Evolutionary conservation across 2,329 filamentous ascomycete genomes (phyloP).

Genomic region (Exserohilum rostratum): DNA sequence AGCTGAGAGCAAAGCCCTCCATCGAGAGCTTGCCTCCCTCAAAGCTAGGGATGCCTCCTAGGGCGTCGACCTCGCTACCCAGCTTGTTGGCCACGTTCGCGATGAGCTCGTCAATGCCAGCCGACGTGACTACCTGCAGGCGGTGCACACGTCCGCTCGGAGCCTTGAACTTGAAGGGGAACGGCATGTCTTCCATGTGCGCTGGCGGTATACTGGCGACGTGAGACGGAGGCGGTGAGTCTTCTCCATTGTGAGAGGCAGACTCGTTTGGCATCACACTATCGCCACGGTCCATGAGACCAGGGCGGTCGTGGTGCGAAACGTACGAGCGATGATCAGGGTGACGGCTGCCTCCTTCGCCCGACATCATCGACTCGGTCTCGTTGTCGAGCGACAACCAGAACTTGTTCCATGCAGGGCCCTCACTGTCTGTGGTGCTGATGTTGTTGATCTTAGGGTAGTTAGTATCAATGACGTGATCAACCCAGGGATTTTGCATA

Average conservation of each 20-base stretch:
- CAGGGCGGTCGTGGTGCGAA: conserved; percentile 74
- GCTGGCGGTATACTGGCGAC: conserved; percentile 63
- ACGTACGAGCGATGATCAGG: conserved; percentile 76
- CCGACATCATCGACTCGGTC: conserved; percentile 95
- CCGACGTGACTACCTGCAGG: conserved; percentile 79
- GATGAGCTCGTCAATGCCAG: conserved; percentile 82
- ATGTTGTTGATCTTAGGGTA: conserved; percentile 78
- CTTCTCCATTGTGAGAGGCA: conserved; percentile 86
- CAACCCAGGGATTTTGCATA: conserved; percentile 48
- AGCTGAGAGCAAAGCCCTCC: conserved; percentile 88
- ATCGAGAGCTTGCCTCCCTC: conserved; percentile 79
- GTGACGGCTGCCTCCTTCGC: conserved; percentile 77
- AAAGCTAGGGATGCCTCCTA: conserved; percentile 80
- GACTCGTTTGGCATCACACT: conserved; percentile 93
- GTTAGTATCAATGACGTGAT: conserved; percentile 13
- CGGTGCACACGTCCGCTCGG: conserved; percentile 93
- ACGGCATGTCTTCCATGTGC: conserved; percentile 71
- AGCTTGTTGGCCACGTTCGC: conserved; percentile 81
- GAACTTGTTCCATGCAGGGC: conserved; percentile 99
- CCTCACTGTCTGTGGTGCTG: conserved; percentile 84
- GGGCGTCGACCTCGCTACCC: conserved; percentile 77
- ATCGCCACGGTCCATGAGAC: conserved; percentile 70
- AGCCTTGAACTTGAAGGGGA: conserved; percentile 99
- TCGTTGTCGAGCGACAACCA: conserved; percentile 96
- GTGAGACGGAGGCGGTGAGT: conserved; percentile 73